Percentiles rank a stretch among this genome's conserved stretches.
phyloP scores from a whole-genome alignment of 495 filamentous ascomycete genomes.

The Usnea hakonensis region DNA sequence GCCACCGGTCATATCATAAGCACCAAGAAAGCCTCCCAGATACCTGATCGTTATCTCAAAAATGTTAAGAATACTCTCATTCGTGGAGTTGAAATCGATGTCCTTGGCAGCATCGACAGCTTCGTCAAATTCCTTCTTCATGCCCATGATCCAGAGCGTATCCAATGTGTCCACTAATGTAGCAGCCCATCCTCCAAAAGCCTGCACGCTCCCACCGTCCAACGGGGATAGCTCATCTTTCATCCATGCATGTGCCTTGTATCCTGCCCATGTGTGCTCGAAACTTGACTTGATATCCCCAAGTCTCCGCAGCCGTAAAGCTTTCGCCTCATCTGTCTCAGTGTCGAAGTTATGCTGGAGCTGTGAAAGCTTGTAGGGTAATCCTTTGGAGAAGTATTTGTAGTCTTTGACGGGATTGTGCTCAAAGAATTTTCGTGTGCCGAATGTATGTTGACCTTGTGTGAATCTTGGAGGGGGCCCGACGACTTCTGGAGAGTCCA shows the following conservation, averaged over 20 bases:
- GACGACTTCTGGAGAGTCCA: background rate
- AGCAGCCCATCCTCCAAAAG: conserved; percentile 57
- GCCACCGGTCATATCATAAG: conserved; percentile 71
- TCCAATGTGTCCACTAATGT: conserved; percentile 55
- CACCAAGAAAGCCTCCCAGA: conserved; percentile 72
- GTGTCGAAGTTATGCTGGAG: conserved; percentile 46
- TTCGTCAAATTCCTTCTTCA: conserved; percentile 52
- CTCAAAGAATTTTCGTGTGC: conserved; percentile 26
- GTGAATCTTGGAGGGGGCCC: conserved; percentile 3
- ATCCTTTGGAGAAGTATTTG: conserved; percentile 41
- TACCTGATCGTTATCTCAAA: conserved; percentile 90
- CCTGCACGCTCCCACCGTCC: conserved; percentile 42
- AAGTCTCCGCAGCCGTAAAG: conserved; percentile 37
- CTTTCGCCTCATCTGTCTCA: conserved; percentile 34
- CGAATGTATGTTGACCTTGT: conserved; percentile 15
- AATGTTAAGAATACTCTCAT: conserved; percentile 55
- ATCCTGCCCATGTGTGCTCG: conserved; percentile 64
- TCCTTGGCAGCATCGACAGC: conserved; percentile 46
- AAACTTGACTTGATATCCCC: conserved; percentile 62
- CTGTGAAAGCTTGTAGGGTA: conserved; percentile 37
- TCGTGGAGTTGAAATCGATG: conserved; percentile 48
- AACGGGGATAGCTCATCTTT: conserved; percentile 71
- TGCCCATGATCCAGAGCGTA: conserved; percentile 55
- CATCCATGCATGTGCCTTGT: conserved; percentile 68
- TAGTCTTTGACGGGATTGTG: conserved; percentile 42